phyloP scores from a whole-genome alignment of 1,284 basidiomycete genomes.

The Cystobasidiaceae sp. region DNA sequence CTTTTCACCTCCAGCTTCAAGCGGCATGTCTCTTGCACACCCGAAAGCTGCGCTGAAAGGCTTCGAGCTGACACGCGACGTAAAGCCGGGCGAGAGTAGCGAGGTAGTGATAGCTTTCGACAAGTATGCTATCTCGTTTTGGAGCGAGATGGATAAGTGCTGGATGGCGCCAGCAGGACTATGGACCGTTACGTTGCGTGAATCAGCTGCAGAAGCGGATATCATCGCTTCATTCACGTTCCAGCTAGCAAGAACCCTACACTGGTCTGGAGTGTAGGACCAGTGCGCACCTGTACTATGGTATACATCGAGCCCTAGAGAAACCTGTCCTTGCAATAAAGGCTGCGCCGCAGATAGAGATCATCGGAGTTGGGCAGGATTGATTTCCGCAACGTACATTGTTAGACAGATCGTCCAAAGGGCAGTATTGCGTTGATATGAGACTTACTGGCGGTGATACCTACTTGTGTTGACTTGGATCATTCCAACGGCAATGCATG shows the following conservation, averaged over 20 bases:
- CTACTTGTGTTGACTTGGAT: neutral
- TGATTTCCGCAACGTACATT: neutral
- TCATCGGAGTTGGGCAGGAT: neutral
- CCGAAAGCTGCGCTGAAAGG: constrained; percentile 57
- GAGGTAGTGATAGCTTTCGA: constrained; percentile 53
- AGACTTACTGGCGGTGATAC: neutral
- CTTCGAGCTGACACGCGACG: constrained; percentile 56
- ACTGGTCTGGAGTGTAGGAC: neutral
- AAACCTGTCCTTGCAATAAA: neutral
- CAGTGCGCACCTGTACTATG: no score
- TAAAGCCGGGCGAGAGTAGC: constrained; percentile 53
- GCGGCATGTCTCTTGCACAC: constrained; percentile 49
- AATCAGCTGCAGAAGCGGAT: neutral
- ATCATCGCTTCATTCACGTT: neutral
- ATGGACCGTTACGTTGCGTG: neutral
- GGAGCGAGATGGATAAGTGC: constrained; percentile 51
- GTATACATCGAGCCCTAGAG: no score
- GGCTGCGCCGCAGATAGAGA: neutral
- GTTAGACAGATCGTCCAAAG: neutral
- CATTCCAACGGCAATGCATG: neutral
- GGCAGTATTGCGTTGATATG: neutral
- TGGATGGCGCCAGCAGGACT: constrained; percentile 50
- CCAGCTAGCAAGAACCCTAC: neutral
- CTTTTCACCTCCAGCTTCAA: constrained; percentile 54
- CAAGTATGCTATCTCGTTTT: constrained; percentile 61